phyloP scores from a whole-genome alignment of 2,329 filamentous ascomycete genomes.

The Fusarium brevicatenulatum region DNA sequence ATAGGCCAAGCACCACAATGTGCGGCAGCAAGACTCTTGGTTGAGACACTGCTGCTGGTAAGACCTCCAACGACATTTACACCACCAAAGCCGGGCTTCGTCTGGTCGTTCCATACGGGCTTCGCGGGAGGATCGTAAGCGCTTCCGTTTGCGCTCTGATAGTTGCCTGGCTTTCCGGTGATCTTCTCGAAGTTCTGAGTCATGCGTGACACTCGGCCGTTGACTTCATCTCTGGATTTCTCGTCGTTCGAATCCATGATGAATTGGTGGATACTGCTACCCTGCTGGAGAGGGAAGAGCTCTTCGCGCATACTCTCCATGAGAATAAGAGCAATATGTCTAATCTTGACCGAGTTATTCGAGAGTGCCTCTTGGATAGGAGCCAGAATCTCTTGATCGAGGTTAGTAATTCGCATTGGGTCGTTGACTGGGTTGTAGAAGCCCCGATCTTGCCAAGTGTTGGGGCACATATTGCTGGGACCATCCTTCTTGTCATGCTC shows the following conservation, averaged over 20 bases:
- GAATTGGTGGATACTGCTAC: conserved; percentile 50
- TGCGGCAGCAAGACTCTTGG: conserved; percentile 55
- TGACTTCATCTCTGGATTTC: conserved; percentile 45
- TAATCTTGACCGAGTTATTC: conserved; percentile 49
- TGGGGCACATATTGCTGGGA: conserved; percentile 19
- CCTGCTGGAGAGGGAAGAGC: conserved; percentile 56
- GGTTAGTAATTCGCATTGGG: conserved; percentile 54
- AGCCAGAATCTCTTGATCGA: conserved; percentile 46
- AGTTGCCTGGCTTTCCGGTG: conserved; percentile 37
- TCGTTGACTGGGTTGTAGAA: conserved; percentile 52
- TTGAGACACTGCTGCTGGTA: conserved; percentile 55
- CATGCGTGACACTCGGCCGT: conserved; percentile 42
- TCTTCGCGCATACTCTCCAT: conserved; percentile 58
- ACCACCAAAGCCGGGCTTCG: conserved; percentile 48
- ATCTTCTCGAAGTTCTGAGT: conserved; percentile 42
- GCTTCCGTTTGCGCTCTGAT: conserved; percentile 35
- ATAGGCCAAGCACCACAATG: conserved; percentile 55
- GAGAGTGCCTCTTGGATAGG: conserved; percentile 40
- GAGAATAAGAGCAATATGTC: conserved; percentile 55
- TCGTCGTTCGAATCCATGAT: conserved; percentile 47
- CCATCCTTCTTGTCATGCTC: conserved; percentile 39
- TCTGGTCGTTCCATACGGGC: conserved; percentile 37
- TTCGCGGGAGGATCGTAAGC: conserved; percentile 38
- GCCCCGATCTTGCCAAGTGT: conserved; percentile 22
- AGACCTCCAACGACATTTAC: conserved; percentile 53